Base-by-base conservation (phyloP, 148 eudicot species). In the Polygonum maritimum region DNA sequence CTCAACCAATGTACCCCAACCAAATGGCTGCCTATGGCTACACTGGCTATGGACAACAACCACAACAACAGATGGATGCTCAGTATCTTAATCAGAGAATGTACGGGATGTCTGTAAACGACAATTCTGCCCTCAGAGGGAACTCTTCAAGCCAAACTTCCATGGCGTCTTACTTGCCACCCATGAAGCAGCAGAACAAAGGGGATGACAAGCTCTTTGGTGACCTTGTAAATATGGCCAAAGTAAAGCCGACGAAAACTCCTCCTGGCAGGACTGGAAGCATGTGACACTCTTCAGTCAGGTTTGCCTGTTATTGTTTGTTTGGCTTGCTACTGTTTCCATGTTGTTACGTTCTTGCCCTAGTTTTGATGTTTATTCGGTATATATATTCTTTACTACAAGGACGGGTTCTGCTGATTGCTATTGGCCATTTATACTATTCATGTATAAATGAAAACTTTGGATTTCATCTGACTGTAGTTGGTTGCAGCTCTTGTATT, bases 131-230 rank as follows among this genome's bases (percentile, higher is more conserved):
- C 74, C 69, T 83, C 67, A 84, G 79, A 48, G 83, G 76, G 44
- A 78, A 86, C 26, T 5, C 12, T 65, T 79, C 85, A 35, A 83
- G 79, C 69, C 87, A 79, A 75, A 83, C 74, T 22, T 74, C 87
- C 12, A 74, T 82, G 69, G 86, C 89, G 22, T 84, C 90, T 4
- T 87, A 89, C 77, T 81, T 87, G 63, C 91, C 93, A 9, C 79
- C 95, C 21, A 90, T 89, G 82, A 91, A 80, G 86, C 93, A 82
- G 79, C 81, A 88, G 55, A 36, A 83, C 33, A 92, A 88, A 79
- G 89, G 86, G 31, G 97, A 92, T 63, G 97, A 94, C 74, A 94
- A 92, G 86, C 84, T 94, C n/a, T 94, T 94, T 48, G 97, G 98
- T 11, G 98, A 94, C 79, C 92, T 94, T 38, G 96, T 94, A 74